Conservation (phyloP, 805 yeast genomes). For the Candida chauliodis region DNA sequence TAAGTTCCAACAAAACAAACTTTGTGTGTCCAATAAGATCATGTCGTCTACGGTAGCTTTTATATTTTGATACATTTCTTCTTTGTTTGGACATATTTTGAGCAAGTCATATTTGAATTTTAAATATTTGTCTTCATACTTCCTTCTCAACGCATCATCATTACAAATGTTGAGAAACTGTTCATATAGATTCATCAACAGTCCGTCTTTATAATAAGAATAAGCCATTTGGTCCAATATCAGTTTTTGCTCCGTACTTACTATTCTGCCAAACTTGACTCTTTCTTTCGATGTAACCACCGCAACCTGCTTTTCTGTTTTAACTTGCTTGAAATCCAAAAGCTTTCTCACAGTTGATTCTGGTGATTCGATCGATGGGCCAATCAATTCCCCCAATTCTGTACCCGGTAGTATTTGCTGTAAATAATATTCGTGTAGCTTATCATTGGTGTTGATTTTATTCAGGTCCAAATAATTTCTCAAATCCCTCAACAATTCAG, state of each 20-base stretch:
- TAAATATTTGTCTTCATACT: conserved; percentile 58
- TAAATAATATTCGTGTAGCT: conserved; percentile 46
- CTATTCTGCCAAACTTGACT: conserved; percentile 43
- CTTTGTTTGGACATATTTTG: conserved; percentile 50
- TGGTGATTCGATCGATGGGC: conserved; percentile 41
- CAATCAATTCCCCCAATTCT: conserved; percentile 49
- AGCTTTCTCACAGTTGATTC: conserved; percentile 43
- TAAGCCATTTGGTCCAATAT: conserved; percentile 40
- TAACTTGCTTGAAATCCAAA: conserved; percentile 34
- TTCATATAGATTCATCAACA: conserved; percentile 51
- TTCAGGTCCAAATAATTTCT: conserved; percentile 41
- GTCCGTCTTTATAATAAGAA: conserved; percentile 48
- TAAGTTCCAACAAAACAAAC: conserved; percentile 66
- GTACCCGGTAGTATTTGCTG: conserved; percentile 54
- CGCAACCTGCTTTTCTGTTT: conserved; percentile 42
- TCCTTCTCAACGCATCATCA: conserved; percentile 58
- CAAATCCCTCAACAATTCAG: conserved; percentile 48
- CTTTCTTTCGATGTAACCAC: conserved; percentile 43
- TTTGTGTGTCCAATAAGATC: conserved; percentile 62
- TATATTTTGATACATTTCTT: conserved; percentile 33
- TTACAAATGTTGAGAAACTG: conserved; percentile 52
- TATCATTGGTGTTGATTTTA: conserved; percentile 22
- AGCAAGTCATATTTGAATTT: conserved; percentile 54
- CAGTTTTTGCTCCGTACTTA: conserved; percentile 38
- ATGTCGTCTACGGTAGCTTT: conserved; percentile 63